Conservation (phyloP, 495 filamentous ascomycete genomes). For the Lindgomyces ingoldianus region DNA sequence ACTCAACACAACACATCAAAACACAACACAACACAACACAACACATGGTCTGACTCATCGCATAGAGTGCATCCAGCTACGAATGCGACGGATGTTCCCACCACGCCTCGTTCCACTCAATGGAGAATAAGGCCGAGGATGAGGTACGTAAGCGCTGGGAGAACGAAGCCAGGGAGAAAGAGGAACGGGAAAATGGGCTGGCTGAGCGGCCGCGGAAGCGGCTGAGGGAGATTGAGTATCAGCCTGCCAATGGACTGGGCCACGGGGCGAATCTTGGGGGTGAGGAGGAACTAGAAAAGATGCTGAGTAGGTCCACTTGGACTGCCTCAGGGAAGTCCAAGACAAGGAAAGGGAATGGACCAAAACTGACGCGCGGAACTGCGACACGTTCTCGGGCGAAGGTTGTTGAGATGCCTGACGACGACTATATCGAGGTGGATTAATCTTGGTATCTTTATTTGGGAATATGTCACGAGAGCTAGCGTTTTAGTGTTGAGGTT, state of each 20-base stretch:
- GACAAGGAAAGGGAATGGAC: conserved; percentile 4
- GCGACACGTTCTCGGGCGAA: conserved; percentile 6
- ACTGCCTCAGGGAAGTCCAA: neutral
- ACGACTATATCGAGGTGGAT: conserved; percentile 24
- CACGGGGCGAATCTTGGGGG: neutral
- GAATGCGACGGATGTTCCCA: conserved; percentile 59
- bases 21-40: no score
- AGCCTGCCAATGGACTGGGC: neutral
- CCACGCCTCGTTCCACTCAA: conserved; percentile 56
- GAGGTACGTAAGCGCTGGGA: conserved; percentile 48
- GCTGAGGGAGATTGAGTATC: conserved; percentile 20
- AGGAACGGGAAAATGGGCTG: conserved; percentile 13
- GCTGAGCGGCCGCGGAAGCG: conserved; percentile 21
- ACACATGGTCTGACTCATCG: no score
- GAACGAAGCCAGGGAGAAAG: conserved; percentile 38
- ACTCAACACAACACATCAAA: no score
- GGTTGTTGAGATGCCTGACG: conserved; percentile 14
- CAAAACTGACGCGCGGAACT: neutral
- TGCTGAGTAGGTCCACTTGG: neutral
- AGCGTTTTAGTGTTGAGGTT: neutral
- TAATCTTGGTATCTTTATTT: neutral
- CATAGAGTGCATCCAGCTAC: conserved; percentile 49
- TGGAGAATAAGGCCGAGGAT: conserved; percentile 55
- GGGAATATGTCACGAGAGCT: neutral
- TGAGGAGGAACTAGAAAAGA: neutral